Conservation (phyloP, 148 eudicot genomes). For the Vaccinium darrowii region DNA sequence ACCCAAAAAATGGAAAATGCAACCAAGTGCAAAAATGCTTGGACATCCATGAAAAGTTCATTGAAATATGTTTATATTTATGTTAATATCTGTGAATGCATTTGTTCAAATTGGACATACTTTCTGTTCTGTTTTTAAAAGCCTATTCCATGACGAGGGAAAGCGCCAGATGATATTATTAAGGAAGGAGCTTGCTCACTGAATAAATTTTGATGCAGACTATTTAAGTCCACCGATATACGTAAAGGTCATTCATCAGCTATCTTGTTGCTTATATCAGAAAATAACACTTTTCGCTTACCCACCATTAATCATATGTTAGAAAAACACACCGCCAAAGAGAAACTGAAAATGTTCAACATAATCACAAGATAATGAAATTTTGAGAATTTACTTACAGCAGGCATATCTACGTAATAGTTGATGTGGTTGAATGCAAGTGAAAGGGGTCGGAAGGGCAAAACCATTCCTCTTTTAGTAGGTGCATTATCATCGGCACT, state of each 20-base stretch:
- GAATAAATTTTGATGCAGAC: not conserved
- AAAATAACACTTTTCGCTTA: not conserved
- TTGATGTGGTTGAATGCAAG: conserved; percentile 59
- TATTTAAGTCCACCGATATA: not conserved
- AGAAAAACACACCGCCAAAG: no score
- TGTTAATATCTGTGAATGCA: not conserved
- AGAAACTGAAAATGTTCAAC: not conserved
- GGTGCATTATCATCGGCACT: not conserved
- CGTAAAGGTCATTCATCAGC: not conserved
- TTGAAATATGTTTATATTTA: not conserved
- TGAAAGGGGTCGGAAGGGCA: conserved; percentile 67
- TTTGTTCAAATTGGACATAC: not conserved
- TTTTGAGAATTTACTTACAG: conserved; percentile 43
- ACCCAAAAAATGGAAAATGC: not conserved
- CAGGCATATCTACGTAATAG: conserved; percentile 62
- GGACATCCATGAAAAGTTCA: not conserved
- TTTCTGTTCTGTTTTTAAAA: not conserved
- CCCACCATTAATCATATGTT: not conserved
- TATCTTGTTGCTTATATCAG: not conserved
- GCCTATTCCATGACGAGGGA: not conserved
- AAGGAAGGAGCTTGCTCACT: not conserved
- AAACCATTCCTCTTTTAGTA: conserved; percentile 48
- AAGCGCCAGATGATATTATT: not conserved
- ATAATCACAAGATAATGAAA: not conserved
- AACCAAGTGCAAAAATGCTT: not conserved